Percentiles rank a stretch among this genome's conserved stretches.
phyloP scores from a whole-genome alignment of 805 yeast species.

The Pichia ethanolica region DNA sequence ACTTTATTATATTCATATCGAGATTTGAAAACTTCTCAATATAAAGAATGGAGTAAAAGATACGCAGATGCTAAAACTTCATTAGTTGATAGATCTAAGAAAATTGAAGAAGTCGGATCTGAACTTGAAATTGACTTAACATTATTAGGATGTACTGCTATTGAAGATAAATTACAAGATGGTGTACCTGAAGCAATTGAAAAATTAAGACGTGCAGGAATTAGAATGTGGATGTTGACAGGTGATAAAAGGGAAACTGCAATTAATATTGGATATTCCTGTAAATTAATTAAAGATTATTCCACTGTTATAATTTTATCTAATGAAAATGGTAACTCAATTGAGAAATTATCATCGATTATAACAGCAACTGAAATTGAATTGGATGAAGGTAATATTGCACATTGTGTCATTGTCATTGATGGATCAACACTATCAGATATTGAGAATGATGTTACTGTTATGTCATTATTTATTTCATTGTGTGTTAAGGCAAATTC shows the following conservation, averaged over 20 bases:
- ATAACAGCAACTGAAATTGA: conserved; percentile 74
- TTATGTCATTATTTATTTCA: conserved; percentile 72
- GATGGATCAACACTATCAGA: conserved; percentile 83
- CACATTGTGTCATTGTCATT: conserved; percentile 89
- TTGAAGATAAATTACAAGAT: conserved; percentile 90
- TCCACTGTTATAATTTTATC: conserved; percentile 75
- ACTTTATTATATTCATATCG: conserved; percentile 78
- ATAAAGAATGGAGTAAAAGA: conserved; percentile 55
- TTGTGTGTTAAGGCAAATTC: conserved; percentile 84
- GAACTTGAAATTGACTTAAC: conserved; percentile 61
- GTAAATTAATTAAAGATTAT: conserved; percentile 86
- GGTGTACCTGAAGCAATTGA: conserved; percentile 97
- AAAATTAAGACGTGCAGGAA: conserved; percentile 85
- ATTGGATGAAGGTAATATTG: conserved; percentile 64
- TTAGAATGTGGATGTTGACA: conserved; percentile 95
- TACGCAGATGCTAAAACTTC: conserved; percentile 76
- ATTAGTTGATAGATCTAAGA: conserved; percentile 53
- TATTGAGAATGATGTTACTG: conserved; percentile 65
- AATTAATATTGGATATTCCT: conserved; percentile 91
- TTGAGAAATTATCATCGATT: conserved; percentile 53
- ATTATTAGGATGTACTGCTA: conserved; percentile 89
- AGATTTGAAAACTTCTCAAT: conserved; percentile 56
- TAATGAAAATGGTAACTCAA: conserved; percentile 14
- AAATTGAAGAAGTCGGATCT: conserved; percentile 68
- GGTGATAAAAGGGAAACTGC: conserved; percentile 99